These are phyloP conservation scores for Aspergillus sp. DNA, from an alignment of 2,329 filamentous ascomycete species.

Conservation along the genomic window DNA sequence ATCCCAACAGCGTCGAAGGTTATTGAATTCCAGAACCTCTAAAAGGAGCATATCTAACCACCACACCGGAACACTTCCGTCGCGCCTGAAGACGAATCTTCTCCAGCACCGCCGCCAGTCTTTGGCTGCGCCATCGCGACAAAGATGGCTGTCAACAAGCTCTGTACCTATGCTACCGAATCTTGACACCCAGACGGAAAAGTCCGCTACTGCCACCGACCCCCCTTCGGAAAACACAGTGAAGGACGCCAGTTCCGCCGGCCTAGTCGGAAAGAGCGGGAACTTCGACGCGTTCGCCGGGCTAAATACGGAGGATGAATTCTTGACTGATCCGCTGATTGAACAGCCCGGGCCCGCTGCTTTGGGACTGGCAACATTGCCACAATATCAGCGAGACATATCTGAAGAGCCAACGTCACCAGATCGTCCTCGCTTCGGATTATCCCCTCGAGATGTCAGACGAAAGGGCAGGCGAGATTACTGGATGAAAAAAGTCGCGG, in stretches of 20 bases:
- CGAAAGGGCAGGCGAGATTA: background rate
- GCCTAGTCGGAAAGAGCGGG: background rate
- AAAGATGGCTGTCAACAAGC: constrained; percentile 31
- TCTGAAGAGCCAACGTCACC: background rate
- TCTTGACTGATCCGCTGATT: background rate
- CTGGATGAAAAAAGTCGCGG: background rate
- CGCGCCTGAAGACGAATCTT: background rate
- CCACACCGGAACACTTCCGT: background rate
- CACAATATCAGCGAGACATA: background rate
- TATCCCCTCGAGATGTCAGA: background rate
- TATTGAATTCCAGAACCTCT: background rate
- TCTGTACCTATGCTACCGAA: background rate
- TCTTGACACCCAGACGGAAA: background rate
- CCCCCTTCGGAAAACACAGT: background rate
- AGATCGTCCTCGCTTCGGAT: background rate
- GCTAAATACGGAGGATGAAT: background rate
- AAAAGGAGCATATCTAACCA: constrained; percentile 1
- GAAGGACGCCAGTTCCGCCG: background rate
- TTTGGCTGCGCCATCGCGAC: constrained; percentile 19
- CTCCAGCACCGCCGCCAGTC: constrained; percentile 15
- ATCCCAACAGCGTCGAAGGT: constrained; percentile 26
- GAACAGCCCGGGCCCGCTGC: background rate
- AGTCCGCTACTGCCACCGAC: background rate
- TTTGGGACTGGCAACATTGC: background rate
- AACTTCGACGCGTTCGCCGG: background rate